Evolutionary conservation across 768 basidiomycete genomes (phyloP), one percentile per base, ranked within the genome.

Genomic region (Boletus sensibilis): DNA sequence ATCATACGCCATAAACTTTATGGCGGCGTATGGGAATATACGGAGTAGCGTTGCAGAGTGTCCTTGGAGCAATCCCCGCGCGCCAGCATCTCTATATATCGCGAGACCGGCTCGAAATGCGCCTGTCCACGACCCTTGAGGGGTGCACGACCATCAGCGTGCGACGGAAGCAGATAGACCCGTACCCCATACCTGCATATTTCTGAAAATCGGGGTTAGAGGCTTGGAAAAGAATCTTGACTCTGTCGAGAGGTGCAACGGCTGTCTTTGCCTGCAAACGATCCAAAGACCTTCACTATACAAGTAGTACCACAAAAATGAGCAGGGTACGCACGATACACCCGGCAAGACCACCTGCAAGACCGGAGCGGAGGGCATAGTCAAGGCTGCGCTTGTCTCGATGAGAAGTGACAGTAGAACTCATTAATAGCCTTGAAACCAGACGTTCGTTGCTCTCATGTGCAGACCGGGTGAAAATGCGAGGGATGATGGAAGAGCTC

Each of bases 161-260:
- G 25, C 14, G n/a, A 34, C 68, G 72, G 34, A 69, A 46, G 60
- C 70, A 70, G 39, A 75, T 50, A 45, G 8, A 53, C 33, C 21
- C 29, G 40, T 21, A 38, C n/a, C n/a, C 23, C 83, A 55, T 56
- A 92, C 95, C 95, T 55, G 94, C 84, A 75, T 95, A 98, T 72
- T 94, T 92, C 69, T 84, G 82, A 69, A 90, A 99, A 56, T 98
- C 96, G 9, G 91, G 90, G 72, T 96, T 97, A 8, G 92, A 92
- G 1, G 97, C 93, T 72, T 99, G 96, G 69, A 98, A 97, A 47
- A 99, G 86, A 65, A 99, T 99, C 77, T 99, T 99, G 64, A 99
- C 95, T 69, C 97, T 81, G 72, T 99, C 97, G 47, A 99, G 81
- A 4, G 97, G 97, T 20, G 97, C 97, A 42, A 97, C 92, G 33